Percentiles rank a stretch among this genome's conserved stretches.
Conservation (phyloP, 2,329 filamentous ascomycete species). For the Blastomyces emzantsi region DNA sequence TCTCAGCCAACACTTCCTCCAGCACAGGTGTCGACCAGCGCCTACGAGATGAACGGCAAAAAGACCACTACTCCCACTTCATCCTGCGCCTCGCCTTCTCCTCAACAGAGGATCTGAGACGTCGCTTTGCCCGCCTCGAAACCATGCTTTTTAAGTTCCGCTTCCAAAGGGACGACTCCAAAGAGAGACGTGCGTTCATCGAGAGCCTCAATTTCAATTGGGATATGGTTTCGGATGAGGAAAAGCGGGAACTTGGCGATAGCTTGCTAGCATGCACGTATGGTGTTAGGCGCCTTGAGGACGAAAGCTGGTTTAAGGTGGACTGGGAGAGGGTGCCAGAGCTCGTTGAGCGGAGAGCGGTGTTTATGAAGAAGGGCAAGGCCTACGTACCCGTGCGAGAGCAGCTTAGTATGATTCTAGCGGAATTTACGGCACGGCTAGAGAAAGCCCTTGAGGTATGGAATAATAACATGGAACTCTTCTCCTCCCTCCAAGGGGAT, state of each 20-base stretch:
- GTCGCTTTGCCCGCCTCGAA: conserved; percentile 78
- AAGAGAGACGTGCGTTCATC: conserved; percentile 69
- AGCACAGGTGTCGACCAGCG: conserved; percentile 41
- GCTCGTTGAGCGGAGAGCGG: conserved; percentile 67
- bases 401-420: conserved; percentile 79
- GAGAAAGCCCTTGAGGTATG: conserved; percentile 74
- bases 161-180: conserved; percentile 64
- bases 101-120: conserved; percentile 78
- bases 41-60: conserved; percentile 67
- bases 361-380: conserved; percentile 70
- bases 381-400: conserved; percentile 85
- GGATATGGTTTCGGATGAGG: conserved; percentile 70
- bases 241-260: conserved; percentile 58
- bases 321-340: conserved; percentile 93
- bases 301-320: conserved; percentile 91
- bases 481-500: background rate
- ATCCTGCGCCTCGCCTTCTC: conserved; percentile 91
- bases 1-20: conserved; percentile 64
- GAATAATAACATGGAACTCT: conserved; percentile 6
- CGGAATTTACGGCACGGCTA: conserved; percentile 71
- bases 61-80: conserved; percentile 97
- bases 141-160: conserved; percentile 80
- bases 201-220: conserved; percentile 70
- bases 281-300: conserved; percentile 49
- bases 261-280: conserved; percentile 53